phyloP scores from a whole-genome alignment of 805 yeast species.

The Candida fluviatilis region DNA sequence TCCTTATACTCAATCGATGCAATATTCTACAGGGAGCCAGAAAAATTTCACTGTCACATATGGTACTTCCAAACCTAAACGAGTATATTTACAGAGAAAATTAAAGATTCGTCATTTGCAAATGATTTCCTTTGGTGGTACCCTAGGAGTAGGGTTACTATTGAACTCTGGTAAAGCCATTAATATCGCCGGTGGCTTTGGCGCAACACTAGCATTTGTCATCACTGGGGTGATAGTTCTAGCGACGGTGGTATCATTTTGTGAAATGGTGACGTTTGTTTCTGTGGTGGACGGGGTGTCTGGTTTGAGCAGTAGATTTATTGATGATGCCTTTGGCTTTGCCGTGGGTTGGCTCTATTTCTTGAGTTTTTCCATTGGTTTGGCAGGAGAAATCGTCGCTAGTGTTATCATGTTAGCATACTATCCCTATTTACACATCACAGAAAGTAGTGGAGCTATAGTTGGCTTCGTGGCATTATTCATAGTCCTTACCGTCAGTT shows the following conservation, averaged over 20 bases:
- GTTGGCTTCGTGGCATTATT: conserved; percentile 67
- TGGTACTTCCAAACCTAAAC: conserved; percentile 2
- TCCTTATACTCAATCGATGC: neutral
- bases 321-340: conserved; percentile 75
- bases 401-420: conserved; percentile 72
- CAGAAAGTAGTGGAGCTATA: conserved; percentile 39
- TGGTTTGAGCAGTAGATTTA: conserved; percentile 69
- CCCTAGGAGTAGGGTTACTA: conserved; percentile 72
- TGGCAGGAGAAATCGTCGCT: conserved; percentile 80
- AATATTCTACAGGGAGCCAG: neutral
- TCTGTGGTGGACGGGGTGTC: conserved; percentile 79
- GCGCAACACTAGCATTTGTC: conserved; percentile 63
- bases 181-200: conserved; percentile 72
- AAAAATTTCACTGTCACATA: conserved; percentile 1
- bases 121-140: conserved; percentile 76
- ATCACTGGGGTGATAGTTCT: conserved; percentile 63
- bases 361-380: conserved; percentile 64
- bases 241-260: conserved; percentile 68
- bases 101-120: conserved; percentile 65
- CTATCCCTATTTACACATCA: conserved; percentile 52
- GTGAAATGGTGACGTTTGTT: conserved; percentile 77
- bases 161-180: conserved; percentile 70
- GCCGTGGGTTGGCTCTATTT: conserved; percentile 73
- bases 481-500: conserved; percentile 37
- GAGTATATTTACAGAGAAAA: conserved; percentile 46